These are phyloP conservation scores for Sarcodon aspratus DNA, from an alignment of 768 basidiomycete species.

Conservation along the genomic window DNA sequence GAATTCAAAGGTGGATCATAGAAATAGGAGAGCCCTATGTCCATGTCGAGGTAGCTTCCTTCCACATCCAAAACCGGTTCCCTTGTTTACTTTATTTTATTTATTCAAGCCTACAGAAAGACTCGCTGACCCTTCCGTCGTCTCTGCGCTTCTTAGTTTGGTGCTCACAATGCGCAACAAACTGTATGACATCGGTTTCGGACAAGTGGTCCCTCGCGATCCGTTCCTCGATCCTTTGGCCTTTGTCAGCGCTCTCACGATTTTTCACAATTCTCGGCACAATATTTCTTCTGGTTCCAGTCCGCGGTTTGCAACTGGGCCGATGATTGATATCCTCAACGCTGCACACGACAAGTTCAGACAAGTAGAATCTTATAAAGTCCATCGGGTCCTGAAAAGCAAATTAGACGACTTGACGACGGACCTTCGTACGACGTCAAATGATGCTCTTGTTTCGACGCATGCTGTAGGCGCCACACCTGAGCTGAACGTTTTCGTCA, in stretches of 20 bases:
- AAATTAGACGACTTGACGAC: constrained; percentile 45
- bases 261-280: constrained; percentile 14
- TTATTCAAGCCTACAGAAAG: constrained; percentile 50
- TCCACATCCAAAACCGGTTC: not conserved
- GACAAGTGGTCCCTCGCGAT: constrained; percentile 49
- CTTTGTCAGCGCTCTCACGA: constrained; percentile 38
- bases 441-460: constrained; percentile 11
- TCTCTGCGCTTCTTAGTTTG: constrained; percentile 61
- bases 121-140: constrained; percentile 59
- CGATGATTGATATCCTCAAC: constrained; percentile 35
- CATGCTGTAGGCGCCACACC: constrained; percentile 31
- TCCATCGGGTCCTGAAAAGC: constrained; percentile 49
- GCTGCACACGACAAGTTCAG: constrained; percentile 35
- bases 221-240: constrained; percentile 63
- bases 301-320: constrained; percentile 8
- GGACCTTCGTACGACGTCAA: constrained; percentile 19
- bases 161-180: constrained; percentile 62
- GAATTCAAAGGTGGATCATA: constrained; percentile 54
- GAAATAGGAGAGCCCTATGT: constrained; percentile 53
- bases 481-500: constrained; percentile 43
- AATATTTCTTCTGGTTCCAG: constrained; percentile 4
- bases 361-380: constrained; percentile 42
- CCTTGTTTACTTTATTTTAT: not conserved
- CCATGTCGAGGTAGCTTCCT: constrained; percentile 40
- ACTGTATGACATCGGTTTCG: constrained; percentile 39